Conservation (phyloP, 192 early-diverging fungal species). For the Diversispora eburnea region DNA sequence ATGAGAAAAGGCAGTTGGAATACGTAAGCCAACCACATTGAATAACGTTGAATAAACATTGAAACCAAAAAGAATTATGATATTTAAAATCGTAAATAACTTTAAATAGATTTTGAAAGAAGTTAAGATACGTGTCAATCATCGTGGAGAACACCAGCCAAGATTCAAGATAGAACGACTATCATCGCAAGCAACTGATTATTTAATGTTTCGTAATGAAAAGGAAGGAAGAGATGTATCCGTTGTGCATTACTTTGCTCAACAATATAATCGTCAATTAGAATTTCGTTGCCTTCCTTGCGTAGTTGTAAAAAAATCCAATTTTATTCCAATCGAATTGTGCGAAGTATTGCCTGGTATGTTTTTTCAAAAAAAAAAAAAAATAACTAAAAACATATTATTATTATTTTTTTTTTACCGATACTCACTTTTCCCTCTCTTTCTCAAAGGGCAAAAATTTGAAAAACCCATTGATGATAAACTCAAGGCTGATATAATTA, state of each 20-base stretch:
- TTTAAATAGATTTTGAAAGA: constrained; percentile 40
- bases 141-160: constrained; percentile 62
- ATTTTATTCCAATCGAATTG: constrained; percentile 16
- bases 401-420: neutral
- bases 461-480: constrained; percentile 1
- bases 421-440: neutral
- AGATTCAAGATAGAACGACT: constrained; percentile 71
- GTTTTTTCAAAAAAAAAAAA: neutral
- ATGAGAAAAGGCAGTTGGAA: constrained; percentile 1
- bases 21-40: neutral
- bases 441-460: constrained; percentile 15
- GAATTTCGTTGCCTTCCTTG: constrained; percentile 19
- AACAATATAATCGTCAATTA: constrained; percentile 68
- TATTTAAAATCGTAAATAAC: neutral
- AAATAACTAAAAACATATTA: too few relatives aligned
- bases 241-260: constrained; percentile 66
- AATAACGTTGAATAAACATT: too few relatives aligned
- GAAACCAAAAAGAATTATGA: neutral
- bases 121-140: constrained; percentile 52
- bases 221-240: constrained; percentile 57
- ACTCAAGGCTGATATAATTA: constrained; percentile 19
- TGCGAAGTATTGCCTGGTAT: constrained; percentile 13
- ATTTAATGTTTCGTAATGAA: constrained; percentile 64
- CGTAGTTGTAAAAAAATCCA: constrained; percentile 7
- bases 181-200: constrained; percentile 61